Percentiles rank a stretch among this genome's conserved stretches.
Conservation (phyloP, 495 filamentous ascomycete species). For the Daldinia loculata region DNA sequence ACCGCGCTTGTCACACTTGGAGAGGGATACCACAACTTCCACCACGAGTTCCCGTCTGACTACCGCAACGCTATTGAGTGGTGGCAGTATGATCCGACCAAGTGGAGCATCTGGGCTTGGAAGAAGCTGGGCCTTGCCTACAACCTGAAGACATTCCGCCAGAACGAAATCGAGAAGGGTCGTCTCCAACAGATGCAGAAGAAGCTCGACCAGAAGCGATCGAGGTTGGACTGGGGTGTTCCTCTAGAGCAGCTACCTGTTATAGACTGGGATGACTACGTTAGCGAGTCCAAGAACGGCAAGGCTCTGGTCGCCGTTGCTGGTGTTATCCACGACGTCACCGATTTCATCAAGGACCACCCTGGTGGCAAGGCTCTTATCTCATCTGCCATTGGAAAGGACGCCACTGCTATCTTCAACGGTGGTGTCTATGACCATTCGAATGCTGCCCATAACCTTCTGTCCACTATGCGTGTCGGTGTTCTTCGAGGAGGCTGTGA, state of each 20-base stretch:
- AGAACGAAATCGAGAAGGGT: slow-evolving; percentile 99
- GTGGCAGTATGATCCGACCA: slow-evolving; percentile 99
- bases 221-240: slow-evolving; percentile 92
- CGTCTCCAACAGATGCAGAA: slow-evolving; percentile 97
- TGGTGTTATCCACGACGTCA: slow-evolving; percentile 95
- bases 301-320: slow-evolving; percentile 88
- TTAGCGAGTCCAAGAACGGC: slow-evolving; percentile 86
- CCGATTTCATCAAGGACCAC: slow-evolving; percentile 95
- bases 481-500: slow-evolving; percentile 96
- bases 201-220: slow-evolving; percentile 97
- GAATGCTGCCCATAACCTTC: slow-evolving; percentile 96
- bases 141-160: slow-evolving; percentile 95
- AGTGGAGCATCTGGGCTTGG: slow-evolving; percentile 95
- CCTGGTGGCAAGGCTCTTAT: slow-evolving; percentile 97
- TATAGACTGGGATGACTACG: slow-evolving; percentile 95
- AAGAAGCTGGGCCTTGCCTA: slow-evolving; percentile 95
- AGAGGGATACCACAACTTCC: slow-evolving; percentile 99
- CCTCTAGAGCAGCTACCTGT: slow-evolving; percentile 94
- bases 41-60: slow-evolving; percentile 99
- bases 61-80: slow-evolving; percentile 98
- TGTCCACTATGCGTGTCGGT: slow-evolving; percentile 95
- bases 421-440: slow-evolving; percentile 98
- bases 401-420: slow-evolving; percentile 99
- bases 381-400: slow-evolving; percentile 91
- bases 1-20: slow-evolving; percentile 95